Conservation (phyloP, 495 filamentous ascomycete species). For the Diplogelasinospora grovesii region DNA sequence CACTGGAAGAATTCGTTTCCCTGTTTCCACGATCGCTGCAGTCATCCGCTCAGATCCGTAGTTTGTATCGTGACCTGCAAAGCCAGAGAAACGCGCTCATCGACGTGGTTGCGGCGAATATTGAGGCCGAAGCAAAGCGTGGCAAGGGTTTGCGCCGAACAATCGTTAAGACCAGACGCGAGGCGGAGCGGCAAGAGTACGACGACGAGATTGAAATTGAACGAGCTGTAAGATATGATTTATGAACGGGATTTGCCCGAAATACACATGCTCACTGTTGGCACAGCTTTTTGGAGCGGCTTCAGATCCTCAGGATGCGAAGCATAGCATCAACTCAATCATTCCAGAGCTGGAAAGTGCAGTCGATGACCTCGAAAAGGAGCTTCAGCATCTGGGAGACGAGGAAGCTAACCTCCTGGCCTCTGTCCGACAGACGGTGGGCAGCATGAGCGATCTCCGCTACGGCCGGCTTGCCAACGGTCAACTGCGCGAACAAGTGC, state of each 20-base stretch:
- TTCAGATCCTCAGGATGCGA: conserved; percentile 29
- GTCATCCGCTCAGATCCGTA: conserved; percentile 62
- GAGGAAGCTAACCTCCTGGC: conserved; percentile 56
- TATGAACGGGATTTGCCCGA: too few species aligned
- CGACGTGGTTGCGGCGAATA: conserved; percentile 60
- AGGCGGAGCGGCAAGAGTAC: conserved; percentile 47
- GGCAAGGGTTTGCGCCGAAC: conserved; percentile 58
- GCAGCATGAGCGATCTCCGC: conserved; percentile 71
- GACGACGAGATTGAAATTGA: conserved; percentile 67
- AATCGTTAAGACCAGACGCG: conserved; percentile 48
- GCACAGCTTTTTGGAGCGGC: conserved; percentile 58
- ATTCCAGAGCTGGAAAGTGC: conserved; percentile 62
- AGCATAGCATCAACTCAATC: conserved; percentile 59
- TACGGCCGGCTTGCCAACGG: conserved; percentile 67
- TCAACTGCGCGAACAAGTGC: conserved; percentile 51
- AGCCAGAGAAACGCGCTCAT: conserved; percentile 61
- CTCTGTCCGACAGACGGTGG: conserved; percentile 56
- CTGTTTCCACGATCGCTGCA: conserved; percentile 68
- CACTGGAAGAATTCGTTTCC: conserved; percentile 65
- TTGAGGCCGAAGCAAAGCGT: conserved; percentile 57
- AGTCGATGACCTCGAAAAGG: conserved; percentile 55
- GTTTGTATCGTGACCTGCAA: conserved; percentile 75
- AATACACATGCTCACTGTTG: not conserved
- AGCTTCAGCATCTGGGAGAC: conserved; percentile 55
- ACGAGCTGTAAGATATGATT: conserved; percentile 54